Percentiles rank a stretch among this genome's conserved stretches.
phyloP scores from a whole-genome alignment of 371 early-diverging fungal species.

The Mortierella sp. region DNA sequence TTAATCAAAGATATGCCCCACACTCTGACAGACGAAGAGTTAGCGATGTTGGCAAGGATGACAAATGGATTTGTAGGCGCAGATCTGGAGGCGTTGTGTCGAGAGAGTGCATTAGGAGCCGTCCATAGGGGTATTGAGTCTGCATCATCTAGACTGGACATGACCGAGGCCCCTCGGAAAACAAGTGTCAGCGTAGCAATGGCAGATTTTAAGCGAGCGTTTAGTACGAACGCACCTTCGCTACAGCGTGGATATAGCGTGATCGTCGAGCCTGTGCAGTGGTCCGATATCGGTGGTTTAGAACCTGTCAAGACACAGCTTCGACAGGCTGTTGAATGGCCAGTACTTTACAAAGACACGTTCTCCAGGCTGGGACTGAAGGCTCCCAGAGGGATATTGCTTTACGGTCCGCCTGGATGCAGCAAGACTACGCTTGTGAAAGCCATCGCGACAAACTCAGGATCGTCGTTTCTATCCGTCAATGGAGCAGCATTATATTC shows the following conservation, averaged over 20 bases:
- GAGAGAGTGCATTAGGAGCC: constrained; percentile 86
- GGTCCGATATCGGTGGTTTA: constrained; percentile 96
- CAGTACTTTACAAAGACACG: constrained; percentile 78
- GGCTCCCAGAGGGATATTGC: constrained; percentile 89
- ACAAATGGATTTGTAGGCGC: constrained; percentile 99
- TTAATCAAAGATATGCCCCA: constrained; percentile 72
- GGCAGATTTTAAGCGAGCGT: constrained; percentile 72
- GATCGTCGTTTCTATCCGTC: constrained; percentile 87
- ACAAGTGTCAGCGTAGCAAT: constrained; percentile 55
- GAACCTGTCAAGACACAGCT: constrained; percentile 92
- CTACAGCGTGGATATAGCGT: constrained; percentile 73
- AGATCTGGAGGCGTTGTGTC: constrained; percentile 91
- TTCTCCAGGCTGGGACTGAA: constrained; percentile 86
- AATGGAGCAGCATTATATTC: constrained; percentile 93
- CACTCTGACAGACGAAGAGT: constrained; percentile 19
- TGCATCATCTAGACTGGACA: constrained; percentile 15
- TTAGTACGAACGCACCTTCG: constrained; percentile 74
- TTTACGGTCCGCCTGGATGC: constrained; percentile 99
- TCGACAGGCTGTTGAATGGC: constrained; percentile 97
- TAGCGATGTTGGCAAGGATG: constrained; percentile 76
- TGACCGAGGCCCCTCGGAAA: not conserved
- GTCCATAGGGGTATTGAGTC: constrained; percentile 61
- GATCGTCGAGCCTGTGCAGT: constrained; percentile 73
- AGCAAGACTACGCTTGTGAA: constrained; percentile 97
- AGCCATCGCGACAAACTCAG: constrained; percentile 84